phyloP scores from a whole-genome alignment of 23 red algal species.

The Agarophyton chilense region DNA sequence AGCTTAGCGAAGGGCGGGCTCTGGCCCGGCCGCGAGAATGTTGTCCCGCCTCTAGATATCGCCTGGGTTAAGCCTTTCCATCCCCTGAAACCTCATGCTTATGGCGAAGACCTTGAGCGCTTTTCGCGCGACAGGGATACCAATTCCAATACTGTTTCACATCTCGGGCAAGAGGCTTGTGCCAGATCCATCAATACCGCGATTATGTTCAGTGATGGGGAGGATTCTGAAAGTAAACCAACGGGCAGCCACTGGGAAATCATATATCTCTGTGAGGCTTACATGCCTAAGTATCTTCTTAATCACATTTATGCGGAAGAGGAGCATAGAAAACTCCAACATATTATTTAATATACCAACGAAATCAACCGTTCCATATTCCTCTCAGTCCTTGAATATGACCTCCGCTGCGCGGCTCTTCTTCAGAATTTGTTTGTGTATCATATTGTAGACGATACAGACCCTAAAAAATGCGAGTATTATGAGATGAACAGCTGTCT shows the following conservation, averaged over 20 bases:
- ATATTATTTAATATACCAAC: conserved; percentile 52
- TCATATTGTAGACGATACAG: conserved; percentile 62
- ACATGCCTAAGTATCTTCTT: conserved; percentile 61
- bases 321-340: conserved; percentile 35
- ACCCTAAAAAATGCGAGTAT: conserved; percentile 54
- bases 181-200: conserved; percentile 37
- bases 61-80: conserved; percentile 79
- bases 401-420: conserved; percentile 21
- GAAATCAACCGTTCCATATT: conserved; percentile 55
- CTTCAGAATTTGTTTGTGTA: conserved; percentile 69
- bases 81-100: conserved; percentile 66
- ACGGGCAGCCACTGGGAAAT: conserved; percentile 71
- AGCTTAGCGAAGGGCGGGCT: conserved; percentile 68
- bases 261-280: conserved; percentile 69
- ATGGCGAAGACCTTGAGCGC: conserved; percentile 37
- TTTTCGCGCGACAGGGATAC: conserved; percentile 25
- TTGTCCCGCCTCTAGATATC: conserved; percentile 75
- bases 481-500: conserved; percentile 60
- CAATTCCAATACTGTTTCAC: neutral
- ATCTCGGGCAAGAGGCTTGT: neutral
- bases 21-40: neutral
- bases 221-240: conserved; percentile 66
- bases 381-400: conserved; percentile 51
- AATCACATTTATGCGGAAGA: conserved; percentile 45
- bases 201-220: conserved; percentile 71